phyloP scores from a whole-genome alignment of 2,329 filamentous ascomycete species.

The Cordyceps farinosa region DNA sequence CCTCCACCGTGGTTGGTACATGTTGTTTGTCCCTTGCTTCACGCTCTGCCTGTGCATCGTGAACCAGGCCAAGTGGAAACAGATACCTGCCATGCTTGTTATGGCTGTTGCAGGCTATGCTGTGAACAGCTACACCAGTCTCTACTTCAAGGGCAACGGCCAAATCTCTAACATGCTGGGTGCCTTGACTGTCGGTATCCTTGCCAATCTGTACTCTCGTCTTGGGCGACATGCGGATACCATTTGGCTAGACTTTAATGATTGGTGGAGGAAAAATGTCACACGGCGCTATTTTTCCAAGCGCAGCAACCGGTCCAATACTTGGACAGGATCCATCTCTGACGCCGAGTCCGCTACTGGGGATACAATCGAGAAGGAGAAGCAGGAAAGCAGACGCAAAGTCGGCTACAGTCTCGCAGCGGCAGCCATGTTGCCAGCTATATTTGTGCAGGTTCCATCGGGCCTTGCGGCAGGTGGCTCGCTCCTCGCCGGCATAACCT shows the following conservation, averaged over 20 bases:
- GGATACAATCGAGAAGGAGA: constrained; percentile 23
- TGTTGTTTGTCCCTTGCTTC: constrained; percentile 72
- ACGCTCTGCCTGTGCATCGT: constrained; percentile 72
- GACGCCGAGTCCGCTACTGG: constrained; percentile 33
- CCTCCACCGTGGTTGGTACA: constrained; percentile 49
- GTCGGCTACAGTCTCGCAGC: constrained; percentile 76
- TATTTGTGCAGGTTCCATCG: constrained; percentile 68
- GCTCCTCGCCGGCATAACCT: constrained; percentile 54
- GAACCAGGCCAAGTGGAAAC: constrained; percentile 77
- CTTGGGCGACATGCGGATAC: constrained; percentile 58
- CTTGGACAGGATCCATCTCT: constrained; percentile 29
- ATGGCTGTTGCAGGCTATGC: constrained; percentile 72
- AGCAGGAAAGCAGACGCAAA: constrained; percentile 35
- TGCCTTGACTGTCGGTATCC: constrained; percentile 69
- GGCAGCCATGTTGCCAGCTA: constrained; percentile 79
- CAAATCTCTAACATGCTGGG: constrained; percentile 77
- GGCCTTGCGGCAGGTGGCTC: constrained; percentile 59
- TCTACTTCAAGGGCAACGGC: constrained; percentile 63
- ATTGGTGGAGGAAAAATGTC: constrained; percentile 49
- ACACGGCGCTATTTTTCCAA: constrained; percentile 31
- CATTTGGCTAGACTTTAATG: constrained; percentile 44
- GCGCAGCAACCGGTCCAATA: constrained; percentile 27
- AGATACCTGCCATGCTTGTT: constrained; percentile 70
- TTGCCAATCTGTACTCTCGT: constrained; percentile 76
- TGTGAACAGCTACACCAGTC: constrained; percentile 69